phyloP scores from a whole-genome alignment of 169 alveolate species.

The Cytauxzoon felis region DNA sequence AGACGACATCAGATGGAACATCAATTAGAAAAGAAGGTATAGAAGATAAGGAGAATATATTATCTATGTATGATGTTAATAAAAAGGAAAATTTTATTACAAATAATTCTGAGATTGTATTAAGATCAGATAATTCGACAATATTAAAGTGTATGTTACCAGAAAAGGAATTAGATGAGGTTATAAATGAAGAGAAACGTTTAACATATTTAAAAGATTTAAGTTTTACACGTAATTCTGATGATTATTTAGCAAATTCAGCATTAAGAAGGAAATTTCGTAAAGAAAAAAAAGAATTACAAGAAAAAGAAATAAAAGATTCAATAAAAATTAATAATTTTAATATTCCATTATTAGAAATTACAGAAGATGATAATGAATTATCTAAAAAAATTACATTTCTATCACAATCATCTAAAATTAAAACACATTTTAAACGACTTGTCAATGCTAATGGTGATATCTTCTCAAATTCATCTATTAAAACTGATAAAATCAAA shows the following conservation, averaged over 20 bases:
- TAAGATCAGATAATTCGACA: too few species aligned
- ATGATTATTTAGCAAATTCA: constrained; percentile 50
- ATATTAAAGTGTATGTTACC: too few species aligned
- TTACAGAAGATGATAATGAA: constrained; percentile 20
- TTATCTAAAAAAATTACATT: constrained; percentile 34
- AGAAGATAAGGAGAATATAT: too few species aligned
- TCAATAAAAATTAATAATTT: constrained; percentile 5
- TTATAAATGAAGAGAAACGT: background rate
- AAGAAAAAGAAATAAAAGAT: constrained; percentile 6
- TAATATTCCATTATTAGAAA: constrained; percentile 13
- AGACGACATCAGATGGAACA: too few species aligned
- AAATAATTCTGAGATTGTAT: too few species aligned
- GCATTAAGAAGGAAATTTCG: constrained; percentile 45
- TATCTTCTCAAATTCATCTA: constrained; percentile 37
- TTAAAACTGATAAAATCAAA: constrained; percentile 12
- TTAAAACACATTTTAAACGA: constrained; percentile 40
- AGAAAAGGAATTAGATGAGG: constrained; percentile 8
- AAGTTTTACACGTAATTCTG: constrained; percentile 35
- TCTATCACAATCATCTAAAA: constrained; percentile 28
- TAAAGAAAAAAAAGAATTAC: constrained; percentile 27
- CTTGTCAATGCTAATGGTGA: constrained; percentile 29
- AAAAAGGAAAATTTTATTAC: too few species aligned
- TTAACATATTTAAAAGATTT: constrained; percentile 19
- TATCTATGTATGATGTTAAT: too few species aligned
- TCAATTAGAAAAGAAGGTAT: too few species aligned